Evolutionary conservation across 2,329 filamentous ascomycete genomes (phyloP), one percentile per base, ranked within the genome.

Genomic region (Geosmithia putterillii): DNA sequence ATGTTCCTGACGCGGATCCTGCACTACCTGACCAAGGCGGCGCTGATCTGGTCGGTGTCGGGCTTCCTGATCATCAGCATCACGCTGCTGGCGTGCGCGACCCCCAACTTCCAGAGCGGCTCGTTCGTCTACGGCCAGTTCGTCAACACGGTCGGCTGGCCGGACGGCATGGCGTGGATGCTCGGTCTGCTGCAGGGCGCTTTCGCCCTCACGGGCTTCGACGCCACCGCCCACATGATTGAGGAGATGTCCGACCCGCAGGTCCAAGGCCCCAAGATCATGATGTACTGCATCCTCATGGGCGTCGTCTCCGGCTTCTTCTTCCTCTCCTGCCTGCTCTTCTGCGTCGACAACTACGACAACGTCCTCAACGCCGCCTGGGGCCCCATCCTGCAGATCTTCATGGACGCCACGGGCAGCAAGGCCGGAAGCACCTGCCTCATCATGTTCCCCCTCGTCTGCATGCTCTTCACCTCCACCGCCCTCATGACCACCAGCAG

Each of bases 381-480:
- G 1, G 76, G 76, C 0, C 79, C 79, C 0, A 56, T 83, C 1
- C 60, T 81, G 2, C 70, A 79, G 46, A 83, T 82, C 43, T 64
- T 84, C 41, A 71, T 73, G 51, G 67, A 81, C 40, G 78, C 79
- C 1, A 84, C 80, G 0, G 57, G 64, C 20, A 83, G 60, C 60
- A 71, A 71, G 41, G 76, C 73, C 7, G 81, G 79, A 4, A 72
- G 77, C 4, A 69, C 76, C 1, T 81, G 78, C 46, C 63, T 83
- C 17, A 63, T 83, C n/a, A 77, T 84, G 64, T 81, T 83, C 43
- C 78, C 79, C 0, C 59, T 83, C 2, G 52, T 80, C 2, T 83
- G 79, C 51, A 66, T 81, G 41, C 60, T 81, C 2, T 82, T 84
- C 53, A 77, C 79, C 2, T 73, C 72, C 3, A 78, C 70, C 3